Evolutionary conservation across 108 stramenopile genomes (phyloP).

Genomic region (Cyclotella sp.): DNA sequence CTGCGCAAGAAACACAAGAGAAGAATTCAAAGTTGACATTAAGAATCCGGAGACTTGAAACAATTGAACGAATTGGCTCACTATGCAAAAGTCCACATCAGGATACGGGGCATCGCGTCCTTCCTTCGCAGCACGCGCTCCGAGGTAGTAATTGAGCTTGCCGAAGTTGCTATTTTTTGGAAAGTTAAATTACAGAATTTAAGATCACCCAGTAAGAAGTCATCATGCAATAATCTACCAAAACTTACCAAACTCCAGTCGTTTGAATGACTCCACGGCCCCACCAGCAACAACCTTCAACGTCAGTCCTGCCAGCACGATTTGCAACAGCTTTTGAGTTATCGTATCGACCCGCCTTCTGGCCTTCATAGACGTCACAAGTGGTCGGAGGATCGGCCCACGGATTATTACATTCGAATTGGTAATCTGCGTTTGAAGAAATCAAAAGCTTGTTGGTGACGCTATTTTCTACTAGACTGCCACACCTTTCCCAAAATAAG

Average conservation of each 20-base stretch:
- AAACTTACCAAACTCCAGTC: constrained; percentile 35
- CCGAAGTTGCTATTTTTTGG: constrained; percentile 37
- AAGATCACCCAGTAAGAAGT: not conserved
- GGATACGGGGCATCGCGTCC: constrained; percentile 33
- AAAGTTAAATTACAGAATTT: not conserved
- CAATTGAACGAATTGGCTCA: not conserved
- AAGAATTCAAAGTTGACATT: not conserved
- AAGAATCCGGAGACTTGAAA: not conserved
- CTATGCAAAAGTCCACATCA: constrained; percentile 33
- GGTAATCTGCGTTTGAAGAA: not conserved
- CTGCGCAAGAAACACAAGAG: not conserved
- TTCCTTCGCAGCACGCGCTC: constrained; percentile 33
- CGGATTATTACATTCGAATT: constrained; percentile 28
- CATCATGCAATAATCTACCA: not conserved
- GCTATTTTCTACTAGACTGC: not conserved
- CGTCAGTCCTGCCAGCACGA: constrained; percentile 35
- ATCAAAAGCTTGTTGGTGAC: not conserved
- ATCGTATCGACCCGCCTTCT: constrained; percentile 41
- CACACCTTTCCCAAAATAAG: not conserved
- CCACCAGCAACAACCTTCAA: constrained; percentile 55
- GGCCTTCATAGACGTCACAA: constrained; percentile 49
- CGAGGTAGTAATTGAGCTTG: constrained; percentile 47
- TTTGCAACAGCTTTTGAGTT: constrained; percentile 17
- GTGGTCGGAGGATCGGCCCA: constrained; percentile 36
- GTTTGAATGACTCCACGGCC: constrained; percentile 51